Conservation (phyloP, 805 yeast genomes). For the Candida piceae region DNA sequence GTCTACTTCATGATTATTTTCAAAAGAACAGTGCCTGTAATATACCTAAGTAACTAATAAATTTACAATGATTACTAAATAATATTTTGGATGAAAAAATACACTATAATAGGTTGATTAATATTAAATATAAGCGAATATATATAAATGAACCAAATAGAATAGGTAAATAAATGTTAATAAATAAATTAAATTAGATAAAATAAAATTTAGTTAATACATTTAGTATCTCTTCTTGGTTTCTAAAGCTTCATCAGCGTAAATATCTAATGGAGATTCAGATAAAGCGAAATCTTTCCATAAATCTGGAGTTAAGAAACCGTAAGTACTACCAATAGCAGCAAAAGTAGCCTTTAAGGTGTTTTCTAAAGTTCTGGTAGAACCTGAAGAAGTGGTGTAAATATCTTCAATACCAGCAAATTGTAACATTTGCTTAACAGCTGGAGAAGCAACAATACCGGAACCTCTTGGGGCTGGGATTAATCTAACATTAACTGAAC, state of each 20-base stretch:
- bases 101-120: too few relatives aligned
- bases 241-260: conserved; percentile 77
- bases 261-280: conserved; percentile 92
- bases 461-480: conserved; percentile 99
- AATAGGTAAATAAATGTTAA: too few relatives aligned
- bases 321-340: conserved; percentile 99
- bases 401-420: conserved; percentile 99
- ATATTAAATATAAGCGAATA: too few relatives aligned
- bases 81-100: too few relatives aligned
- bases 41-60: too few relatives aligned
- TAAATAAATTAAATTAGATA: background rate
- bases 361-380: conserved; percentile 99
- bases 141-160: too few relatives aligned
- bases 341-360: conserved; percentile 99
- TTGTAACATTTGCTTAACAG: conserved; percentile 97
- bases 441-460: conserved; percentile 99
- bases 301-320: conserved; percentile 99
- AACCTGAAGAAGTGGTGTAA: conserved; percentile 97
- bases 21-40: too few relatives aligned
- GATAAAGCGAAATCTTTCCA: conserved; percentile 84
- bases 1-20: background rate
- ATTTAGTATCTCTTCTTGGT: conserved; percentile 72
- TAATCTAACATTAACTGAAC: conserved; percentile 97
- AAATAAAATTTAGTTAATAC: background rate
- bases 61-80: too few relatives aligned